Evolutionary conservation across 352 stramenopile species (phyloP).

Genomic region (Blastocystis sp.): DNA sequence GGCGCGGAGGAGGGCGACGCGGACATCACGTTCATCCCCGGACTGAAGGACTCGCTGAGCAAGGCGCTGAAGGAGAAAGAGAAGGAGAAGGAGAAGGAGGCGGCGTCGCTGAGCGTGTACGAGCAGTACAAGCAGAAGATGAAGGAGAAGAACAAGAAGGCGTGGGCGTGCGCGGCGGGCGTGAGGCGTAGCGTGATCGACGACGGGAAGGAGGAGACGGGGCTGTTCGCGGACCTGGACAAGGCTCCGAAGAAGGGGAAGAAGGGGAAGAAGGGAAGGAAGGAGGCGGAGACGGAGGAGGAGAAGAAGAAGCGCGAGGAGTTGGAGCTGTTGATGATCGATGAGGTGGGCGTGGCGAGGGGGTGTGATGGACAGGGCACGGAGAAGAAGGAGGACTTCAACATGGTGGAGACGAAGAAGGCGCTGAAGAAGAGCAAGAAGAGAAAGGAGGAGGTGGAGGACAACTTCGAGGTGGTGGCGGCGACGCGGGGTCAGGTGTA

Average conservation of each 20-base stretch:
- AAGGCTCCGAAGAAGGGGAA: slow-evolving; percentile 35
- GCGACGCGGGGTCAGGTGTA: not conserved
- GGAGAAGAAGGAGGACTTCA: slow-evolving; percentile 53
- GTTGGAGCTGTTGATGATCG: slow-evolving; percentile 62
- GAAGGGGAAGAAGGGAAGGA: slow-evolving; percentile 18
- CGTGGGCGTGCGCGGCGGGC: not conserved
- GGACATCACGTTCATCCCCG: slow-evolving; percentile 67
- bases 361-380: not conserved
- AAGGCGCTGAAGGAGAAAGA: not conserved
- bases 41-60: slow-evolving; percentile 34
- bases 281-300: slow-evolving; percentile 5
- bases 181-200: not conserved
- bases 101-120: slow-evolving; percentile 38
- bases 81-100: not conserved
- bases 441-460: slow-evolving; percentile 11
- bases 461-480: slow-evolving; percentile 39
- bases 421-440: not conserved
- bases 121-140: slow-evolving; percentile 50
- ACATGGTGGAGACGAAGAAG: slow-evolving; percentile 38
- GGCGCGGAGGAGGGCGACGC: slow-evolving; percentile 45
- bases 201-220: slow-evolving; percentile 14
- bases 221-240: slow-evolving; percentile 24
- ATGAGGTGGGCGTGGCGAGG: slow-evolving; percentile 14
- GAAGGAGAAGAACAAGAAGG: slow-evolving; percentile 60
- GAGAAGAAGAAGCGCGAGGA: slow-evolving; percentile 36